Percentiles rank a stretch among this genome's conserved stretches.
These are phyloP conservation scores for Fonsecaea erecta DNA, from an alignment of 2,329 filamentous ascomycete genomes.

Conservation along the genomic window DNA sequence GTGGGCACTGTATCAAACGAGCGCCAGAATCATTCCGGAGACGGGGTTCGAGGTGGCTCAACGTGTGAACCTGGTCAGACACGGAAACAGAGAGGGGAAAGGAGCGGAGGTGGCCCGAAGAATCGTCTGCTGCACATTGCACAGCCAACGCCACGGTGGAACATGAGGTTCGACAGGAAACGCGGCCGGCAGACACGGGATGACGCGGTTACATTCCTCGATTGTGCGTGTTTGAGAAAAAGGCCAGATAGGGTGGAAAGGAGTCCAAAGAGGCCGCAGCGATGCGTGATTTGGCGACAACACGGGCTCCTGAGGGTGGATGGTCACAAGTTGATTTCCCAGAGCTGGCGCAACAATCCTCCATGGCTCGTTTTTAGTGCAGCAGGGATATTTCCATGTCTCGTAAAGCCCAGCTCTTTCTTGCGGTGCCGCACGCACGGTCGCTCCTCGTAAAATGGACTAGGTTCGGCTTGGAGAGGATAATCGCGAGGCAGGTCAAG, in stretches of 20 bases:
- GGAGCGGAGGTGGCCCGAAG: slow-evolving; percentile 2
- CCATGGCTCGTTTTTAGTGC: neutral
- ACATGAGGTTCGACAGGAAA: slow-evolving; percentile 1
- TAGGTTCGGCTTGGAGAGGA: neutral
- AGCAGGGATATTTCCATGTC: neutral
- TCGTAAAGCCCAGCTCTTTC: slow-evolving; percentile 4
- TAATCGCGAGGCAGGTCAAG: neutral
- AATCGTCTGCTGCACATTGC: neutral
- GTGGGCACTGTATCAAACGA: slow-evolving; percentile 1
- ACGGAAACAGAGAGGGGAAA: slow-evolving; percentile 2
- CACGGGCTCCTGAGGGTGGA: neutral
- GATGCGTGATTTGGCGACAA: neutral
- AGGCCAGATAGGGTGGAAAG: neutral
- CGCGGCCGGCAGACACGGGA: slow-evolving; percentile 12
- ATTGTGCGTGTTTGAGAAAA: neutral
- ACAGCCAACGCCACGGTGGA: neutral
- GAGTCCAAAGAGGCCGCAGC: neutral
- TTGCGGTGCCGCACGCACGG: slow-evolving; percentile 1
- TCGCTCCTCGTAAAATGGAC: neutral
- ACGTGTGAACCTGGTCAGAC: slow-evolving; percentile 16
- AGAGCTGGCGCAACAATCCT: neutral
- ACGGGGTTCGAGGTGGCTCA: slow-evolving; percentile 13
- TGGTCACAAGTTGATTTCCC: neutral
- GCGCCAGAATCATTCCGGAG: neutral
- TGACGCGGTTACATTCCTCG: slow-evolving; percentile 18